Evolutionary conservation across 345 rosid genomes (phyloP).

Genomic region (Eucalyptus coolabah): DNA sequence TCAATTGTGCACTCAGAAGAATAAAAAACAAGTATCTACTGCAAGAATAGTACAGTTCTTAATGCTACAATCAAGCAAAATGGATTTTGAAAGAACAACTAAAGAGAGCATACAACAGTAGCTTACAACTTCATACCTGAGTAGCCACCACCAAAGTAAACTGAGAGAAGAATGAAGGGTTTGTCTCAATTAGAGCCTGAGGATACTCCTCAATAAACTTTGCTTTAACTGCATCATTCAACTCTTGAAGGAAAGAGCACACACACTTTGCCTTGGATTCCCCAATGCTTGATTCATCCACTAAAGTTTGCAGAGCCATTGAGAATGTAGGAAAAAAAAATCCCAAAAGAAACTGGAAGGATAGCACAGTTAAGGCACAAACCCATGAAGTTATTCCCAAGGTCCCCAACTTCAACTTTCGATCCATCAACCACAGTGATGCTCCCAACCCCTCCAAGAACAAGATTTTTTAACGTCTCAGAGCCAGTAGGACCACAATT

Average conservation of each 20-base stretch:
- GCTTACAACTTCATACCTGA: conserved; percentile 33
- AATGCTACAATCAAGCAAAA: not conserved
- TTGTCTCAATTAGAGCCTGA: conserved; percentile 44
- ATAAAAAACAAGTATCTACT: not conserved
- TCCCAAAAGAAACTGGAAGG: not conserved
- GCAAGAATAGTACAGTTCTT: not conserved
- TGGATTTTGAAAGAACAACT: not conserved
- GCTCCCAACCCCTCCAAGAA: conserved; percentile 94
- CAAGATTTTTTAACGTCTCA: conserved; percentile 91
- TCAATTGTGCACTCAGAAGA: not conserved
- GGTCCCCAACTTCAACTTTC: conserved; percentile 75
- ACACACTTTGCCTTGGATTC: conserved; percentile 84
- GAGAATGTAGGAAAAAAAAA: not conserved
- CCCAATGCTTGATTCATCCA: conserved; percentile 68
- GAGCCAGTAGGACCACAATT: conserved; percentile 99
- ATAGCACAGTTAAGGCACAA: not conserved
- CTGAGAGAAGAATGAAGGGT: conserved; percentile 80
- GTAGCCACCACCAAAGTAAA: conserved; percentile 89
- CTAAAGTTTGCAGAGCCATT: conserved; percentile 21
- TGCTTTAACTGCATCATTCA: conserved; percentile 97
- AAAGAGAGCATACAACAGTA: not conserved
- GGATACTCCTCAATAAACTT: conserved; percentile 93
- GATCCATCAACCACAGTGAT: conserved; percentile 94
- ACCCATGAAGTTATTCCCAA: conserved; percentile 98
- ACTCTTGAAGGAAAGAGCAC: conserved; percentile 88